phyloP scores from a whole-genome alignment of 106 monocot species.

The Apostasia ramifera region DNA sequence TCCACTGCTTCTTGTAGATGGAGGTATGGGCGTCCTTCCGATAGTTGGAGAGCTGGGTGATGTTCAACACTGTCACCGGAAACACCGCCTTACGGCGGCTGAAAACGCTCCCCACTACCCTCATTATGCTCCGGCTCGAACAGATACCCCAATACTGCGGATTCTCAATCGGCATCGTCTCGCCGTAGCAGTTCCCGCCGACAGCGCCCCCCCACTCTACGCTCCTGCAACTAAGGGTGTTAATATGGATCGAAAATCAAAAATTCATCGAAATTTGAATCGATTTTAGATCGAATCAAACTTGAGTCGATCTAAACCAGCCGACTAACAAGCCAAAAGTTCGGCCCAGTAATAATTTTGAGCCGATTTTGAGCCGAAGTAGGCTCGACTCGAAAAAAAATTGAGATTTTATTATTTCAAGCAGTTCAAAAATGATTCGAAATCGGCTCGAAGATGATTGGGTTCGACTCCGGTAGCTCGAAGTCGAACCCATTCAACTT shows the following conservation, averaged over 20 bases:
- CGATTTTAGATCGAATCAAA: too few relatives aligned
- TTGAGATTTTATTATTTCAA: too few relatives aligned
- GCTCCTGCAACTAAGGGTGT: slow-evolving; percentile 17
- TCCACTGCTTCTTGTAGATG: slow-evolving; percentile 52
- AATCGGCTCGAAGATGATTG: too few relatives aligned
- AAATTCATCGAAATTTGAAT: too few relatives aligned
- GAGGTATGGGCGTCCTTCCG: slow-evolving; percentile 57
- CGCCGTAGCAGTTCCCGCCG: slow-evolving; percentile 41
- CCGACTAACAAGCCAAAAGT: too few relatives aligned
- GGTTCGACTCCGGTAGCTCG: neutral
- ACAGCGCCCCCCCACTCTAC: slow-evolving; percentile 32
- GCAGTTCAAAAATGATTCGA: too few relatives aligned
- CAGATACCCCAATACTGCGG: slow-evolving; percentile 30
- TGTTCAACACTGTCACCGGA: slow-evolving; percentile 33
- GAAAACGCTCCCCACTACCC: slow-evolving; percentile 20
- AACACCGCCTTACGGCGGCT: slow-evolving; percentile 2
- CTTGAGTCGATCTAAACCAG: too few relatives aligned
- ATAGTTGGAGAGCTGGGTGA: slow-evolving; percentile 44
- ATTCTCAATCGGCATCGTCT: slow-evolving; percentile 32
- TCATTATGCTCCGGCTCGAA: slow-evolving; percentile 33
- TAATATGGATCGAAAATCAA: too few relatives aligned
- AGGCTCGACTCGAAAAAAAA: too few relatives aligned
- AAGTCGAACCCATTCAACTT: too few relatives aligned
- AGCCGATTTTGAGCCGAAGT: too few relatives aligned
- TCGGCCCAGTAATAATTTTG: too few relatives aligned